Base-by-base conservation (phyloP, 169 alveolate species). In the Eimeria sp. region DNA sequence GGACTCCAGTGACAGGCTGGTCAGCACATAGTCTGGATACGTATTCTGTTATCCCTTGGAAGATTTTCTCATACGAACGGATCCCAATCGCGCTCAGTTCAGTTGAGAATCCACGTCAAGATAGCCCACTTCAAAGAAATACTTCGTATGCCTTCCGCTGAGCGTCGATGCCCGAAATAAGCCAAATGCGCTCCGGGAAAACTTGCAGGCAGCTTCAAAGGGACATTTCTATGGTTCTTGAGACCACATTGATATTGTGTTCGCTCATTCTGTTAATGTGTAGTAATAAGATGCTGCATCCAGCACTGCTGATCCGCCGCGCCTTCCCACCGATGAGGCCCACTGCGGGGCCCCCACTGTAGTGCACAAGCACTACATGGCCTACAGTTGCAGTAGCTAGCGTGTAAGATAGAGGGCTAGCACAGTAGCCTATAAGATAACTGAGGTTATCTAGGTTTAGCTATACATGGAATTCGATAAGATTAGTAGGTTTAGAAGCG, bases 271-370 rank as follows among this genome's bases (percentile, higher is more conserved):
- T 18, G 54, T 27, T 40, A 37, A 43, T 43, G 49, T 40, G 83
- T 37, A 0, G 13, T 14, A 40, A 40, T 74, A 16, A 8, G 40
- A 16, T n/a, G 30, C 1, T 40, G 74, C 40, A 8, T n/a, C 18
- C 74, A 46, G 43, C 25, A 25, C 6, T 40, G 83, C 16, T 4
- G 83, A 58, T 40, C 2, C 56, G 58, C 33, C 20, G 56, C 14
- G 80, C n/a, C 80, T 40, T 6, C n/a, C 18, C 56, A 18, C 46
- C 20, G 83, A 6, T 40, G 37, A 74, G 58, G 52, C 78, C 78
- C 27, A n/a, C 18, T 14, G 56, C 37, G 80, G 83, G 56, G 83
- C 58, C 83, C 83, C 83, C 83, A 74, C 83, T n/a, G n/a, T n/a
- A n/a, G n/a, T n/a, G n/a, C n/a, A n/a, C n/a, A n/a, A n/a, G n/a